Conservation (phyloP, 1,139 yeast species). For the Candida glucosophila region DNA sequence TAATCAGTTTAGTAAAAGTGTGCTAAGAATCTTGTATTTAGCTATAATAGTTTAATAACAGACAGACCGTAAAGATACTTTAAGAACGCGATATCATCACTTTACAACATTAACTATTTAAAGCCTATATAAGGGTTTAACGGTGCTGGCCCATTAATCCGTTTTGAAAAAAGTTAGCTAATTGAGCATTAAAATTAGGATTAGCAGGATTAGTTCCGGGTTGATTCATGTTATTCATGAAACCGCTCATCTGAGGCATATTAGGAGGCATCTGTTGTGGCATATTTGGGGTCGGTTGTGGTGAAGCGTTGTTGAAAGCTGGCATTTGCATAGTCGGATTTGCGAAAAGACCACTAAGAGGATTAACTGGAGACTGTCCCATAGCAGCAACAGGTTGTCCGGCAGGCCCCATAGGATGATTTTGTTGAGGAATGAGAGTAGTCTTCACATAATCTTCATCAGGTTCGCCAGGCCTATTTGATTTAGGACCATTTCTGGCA, state of each 20-base stretch:
- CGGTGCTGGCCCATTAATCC: slow-evolving; percentile 7
- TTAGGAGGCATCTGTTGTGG: slow-evolving; percentile 5
- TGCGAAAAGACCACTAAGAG: slow-evolving; percentile 43
- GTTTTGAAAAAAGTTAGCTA: slow-evolving; percentile 29
- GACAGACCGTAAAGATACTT: no score
- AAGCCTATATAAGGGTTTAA: no score
- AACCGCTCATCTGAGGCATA: slow-evolving; percentile 8
- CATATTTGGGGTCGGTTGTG: slow-evolving; percentile 1
- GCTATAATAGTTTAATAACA: no score
- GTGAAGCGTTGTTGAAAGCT: slow-evolving; percentile 3
- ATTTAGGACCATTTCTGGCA: slow-evolving; percentile 79
- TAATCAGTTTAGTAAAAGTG: no score
- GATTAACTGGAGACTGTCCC: slow-evolving; percentile 35
- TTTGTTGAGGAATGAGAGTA: slow-evolving; percentile 22
- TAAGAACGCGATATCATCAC: no score
- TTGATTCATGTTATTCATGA: slow-evolving; percentile 12
- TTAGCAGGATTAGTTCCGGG: slow-evolving; percentile 11
- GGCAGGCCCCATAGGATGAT: slow-evolving; percentile 15
- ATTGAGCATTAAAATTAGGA: slow-evolving; percentile 27
- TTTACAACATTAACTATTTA: no score
- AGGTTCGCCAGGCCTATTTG: slow-evolving; percentile 58
- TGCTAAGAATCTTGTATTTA: no score
- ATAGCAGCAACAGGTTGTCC: slow-evolving; percentile 27
- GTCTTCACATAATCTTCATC: slow-evolving; percentile 40
- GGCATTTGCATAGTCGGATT: no score